A percentile compares a stretch with the other conserved stretches of the same genome.
These are phyloP conservation scores for Clitocybe nebularis DNA, from an alignment of 1,284 basidiomycete genomes.

Conservation along the genomic window DNA sequence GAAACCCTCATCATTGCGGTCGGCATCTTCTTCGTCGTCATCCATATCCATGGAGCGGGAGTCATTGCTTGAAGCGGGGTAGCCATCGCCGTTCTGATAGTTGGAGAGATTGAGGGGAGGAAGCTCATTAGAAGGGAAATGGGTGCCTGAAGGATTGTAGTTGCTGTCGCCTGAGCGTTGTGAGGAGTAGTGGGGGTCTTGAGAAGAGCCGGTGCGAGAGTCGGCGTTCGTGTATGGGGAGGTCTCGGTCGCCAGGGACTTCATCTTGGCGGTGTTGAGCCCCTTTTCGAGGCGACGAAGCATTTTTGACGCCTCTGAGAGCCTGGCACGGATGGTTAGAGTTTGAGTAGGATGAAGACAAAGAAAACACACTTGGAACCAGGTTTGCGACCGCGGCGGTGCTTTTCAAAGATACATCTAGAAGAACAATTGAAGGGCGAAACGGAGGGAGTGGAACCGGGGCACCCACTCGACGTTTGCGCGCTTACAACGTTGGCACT, in stretches of 20 bases:
- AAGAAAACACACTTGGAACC: constrained; percentile 69
- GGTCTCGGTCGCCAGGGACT: constrained; percentile 41
- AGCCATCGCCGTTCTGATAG: constrained; percentile 31
- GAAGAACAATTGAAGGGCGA: constrained; percentile 8
- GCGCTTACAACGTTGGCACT: constrained; percentile 76
- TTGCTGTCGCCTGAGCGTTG: constrained; percentile 19
- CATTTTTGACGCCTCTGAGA: constrained; percentile 85
- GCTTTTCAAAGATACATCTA: constrained; percentile 82
- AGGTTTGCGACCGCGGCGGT: constrained; percentile 80
- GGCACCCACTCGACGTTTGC: constrained; percentile 62
- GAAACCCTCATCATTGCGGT: constrained; percentile 54
- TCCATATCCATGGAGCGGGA: constrained; percentile 41
- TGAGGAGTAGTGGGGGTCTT: constrained; percentile 20
- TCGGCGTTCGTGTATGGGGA: constrained; percentile 20
- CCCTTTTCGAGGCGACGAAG: constrained; percentile 80
- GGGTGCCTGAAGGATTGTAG: constrained; percentile 30
- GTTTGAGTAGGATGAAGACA: constrained; percentile 10
- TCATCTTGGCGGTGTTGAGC: constrained; percentile 70
- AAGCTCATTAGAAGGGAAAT: constrained; percentile 42
- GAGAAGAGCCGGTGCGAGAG: constrained; percentile 12
- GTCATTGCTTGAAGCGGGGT: constrained; percentile 32
- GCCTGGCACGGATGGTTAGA: constrained; percentile 35
- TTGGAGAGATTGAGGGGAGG: constrained; percentile 41
- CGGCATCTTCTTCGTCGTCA: constrained; percentile 40
- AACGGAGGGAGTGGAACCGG: constrained; percentile 3